Evolutionary conservation across 768 basidiomycete genomes (phyloP).

Genomic region (Hortiboletus flavorubellus): DNA sequence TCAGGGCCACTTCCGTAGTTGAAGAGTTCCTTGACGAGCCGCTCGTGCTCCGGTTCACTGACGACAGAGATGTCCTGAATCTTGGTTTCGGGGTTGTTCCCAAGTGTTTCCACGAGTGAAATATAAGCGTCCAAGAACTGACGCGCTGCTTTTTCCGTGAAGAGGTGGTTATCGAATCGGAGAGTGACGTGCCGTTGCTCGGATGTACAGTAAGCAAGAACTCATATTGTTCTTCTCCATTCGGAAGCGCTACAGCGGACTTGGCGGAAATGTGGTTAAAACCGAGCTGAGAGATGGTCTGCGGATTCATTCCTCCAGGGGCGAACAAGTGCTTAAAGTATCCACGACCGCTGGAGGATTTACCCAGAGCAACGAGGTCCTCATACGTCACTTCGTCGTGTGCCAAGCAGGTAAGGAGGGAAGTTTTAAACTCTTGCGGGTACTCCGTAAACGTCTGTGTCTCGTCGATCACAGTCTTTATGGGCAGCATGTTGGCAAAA

Average conservation of each 20-base stretch:
- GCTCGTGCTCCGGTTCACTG: slow-evolving; percentile 11
- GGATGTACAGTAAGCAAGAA: slow-evolving; percentile 26
- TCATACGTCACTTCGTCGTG: slow-evolving; percentile 32
- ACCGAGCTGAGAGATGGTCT: slow-evolving; percentile 23
- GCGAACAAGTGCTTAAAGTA: slow-evolving; percentile 34
- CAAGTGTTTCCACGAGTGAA: slow-evolving; percentile 25
- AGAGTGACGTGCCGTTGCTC: slow-evolving; percentile 22
- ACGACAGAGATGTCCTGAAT: slow-evolving; percentile 21
- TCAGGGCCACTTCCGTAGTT: slow-evolving; percentile 5
- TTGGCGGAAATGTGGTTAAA: slow-evolving; percentile 14
- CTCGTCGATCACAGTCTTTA: slow-evolving; percentile 28
- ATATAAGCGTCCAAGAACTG: slow-evolving; percentile 32
- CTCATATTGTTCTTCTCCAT: slow-evolving; percentile 27
- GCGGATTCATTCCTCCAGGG: slow-evolving; percentile 27
- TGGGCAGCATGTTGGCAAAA: slow-evolving; percentile 31
- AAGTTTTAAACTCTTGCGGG: slow-evolving; percentile 21
- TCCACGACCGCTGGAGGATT: slow-evolving; percentile 23
- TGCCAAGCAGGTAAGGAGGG: slow-evolving; percentile 19
- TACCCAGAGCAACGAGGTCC: slow-evolving; percentile 27
- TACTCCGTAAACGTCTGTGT: slow-evolving; percentile 24
- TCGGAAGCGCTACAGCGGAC: slow-evolving; percentile 22
- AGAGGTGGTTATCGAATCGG: slow-evolving; percentile 30
- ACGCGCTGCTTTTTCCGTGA: slow-evolving; percentile 26
- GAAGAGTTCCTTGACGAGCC: slow-evolving; percentile 27
- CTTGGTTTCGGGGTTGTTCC: slow-evolving; percentile 7